phyloP scores from a whole-genome alignment of 1,139 yeast genomes.

The Keqinozyma sinolaborantium region DNA sequence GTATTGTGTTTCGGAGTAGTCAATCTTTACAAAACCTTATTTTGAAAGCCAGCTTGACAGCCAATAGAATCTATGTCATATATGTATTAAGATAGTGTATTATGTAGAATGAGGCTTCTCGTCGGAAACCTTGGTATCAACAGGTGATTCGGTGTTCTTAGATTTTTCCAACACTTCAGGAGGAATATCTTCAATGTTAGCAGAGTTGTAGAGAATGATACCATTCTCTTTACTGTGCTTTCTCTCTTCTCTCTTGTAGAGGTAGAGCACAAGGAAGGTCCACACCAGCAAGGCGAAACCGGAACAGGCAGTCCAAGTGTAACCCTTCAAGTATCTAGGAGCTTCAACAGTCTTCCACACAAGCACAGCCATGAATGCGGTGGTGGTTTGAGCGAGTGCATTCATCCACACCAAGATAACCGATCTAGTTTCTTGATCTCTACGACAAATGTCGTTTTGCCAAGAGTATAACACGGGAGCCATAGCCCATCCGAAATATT shows the following conservation, averaged over 20 bases:
- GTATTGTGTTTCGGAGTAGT: no score
- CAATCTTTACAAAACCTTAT: no score
- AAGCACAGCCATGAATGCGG: constrained; percentile 43
- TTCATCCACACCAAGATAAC: constrained; percentile 43
- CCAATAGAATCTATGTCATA: no score
- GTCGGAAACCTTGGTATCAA: no score
- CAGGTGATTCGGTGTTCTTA: no score
- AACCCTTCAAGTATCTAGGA: constrained; percentile 39
- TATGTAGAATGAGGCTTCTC: no score
- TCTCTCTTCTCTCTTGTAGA: constrained; percentile 58
- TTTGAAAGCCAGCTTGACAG: no score
- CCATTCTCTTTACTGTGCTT: constrained; percentile 50
- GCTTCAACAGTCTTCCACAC: constrained; percentile 48
- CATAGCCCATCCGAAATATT: constrained; percentile 49
- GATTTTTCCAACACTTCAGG: no score
- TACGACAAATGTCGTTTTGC: constrained; percentile 44
- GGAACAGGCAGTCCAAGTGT: constrained; percentile 47
- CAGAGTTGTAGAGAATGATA: constrained; percentile 44
- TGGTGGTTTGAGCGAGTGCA: constrained; percentile 39
- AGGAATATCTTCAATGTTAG: constrained; percentile 13
- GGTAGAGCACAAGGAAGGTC: constrained; percentile 52
- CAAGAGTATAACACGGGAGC: constrained; percentile 47
- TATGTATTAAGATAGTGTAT: no score
- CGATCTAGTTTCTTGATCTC: constrained; percentile 41
- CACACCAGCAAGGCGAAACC: constrained; percentile 49